phyloP scores from a whole-genome alignment of 805 yeast species.

The Candida quercuum region DNA sequence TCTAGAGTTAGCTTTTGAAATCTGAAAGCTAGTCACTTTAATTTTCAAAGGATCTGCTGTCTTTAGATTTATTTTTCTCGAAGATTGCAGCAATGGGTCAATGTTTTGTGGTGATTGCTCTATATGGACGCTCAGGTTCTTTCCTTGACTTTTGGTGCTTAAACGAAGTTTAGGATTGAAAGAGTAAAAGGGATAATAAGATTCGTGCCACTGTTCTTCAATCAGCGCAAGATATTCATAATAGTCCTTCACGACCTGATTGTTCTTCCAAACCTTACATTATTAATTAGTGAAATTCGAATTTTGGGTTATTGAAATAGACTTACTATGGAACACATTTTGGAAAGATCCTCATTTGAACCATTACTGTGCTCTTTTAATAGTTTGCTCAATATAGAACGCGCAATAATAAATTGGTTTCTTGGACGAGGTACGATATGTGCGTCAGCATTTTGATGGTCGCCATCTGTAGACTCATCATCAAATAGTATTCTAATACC shows the following conservation, averaged over 20 bases:
- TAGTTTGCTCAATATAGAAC: slow-evolving; percentile 11
- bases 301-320: no score
- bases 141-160: background rate
- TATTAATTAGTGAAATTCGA: no score
- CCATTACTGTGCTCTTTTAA: slow-evolving; percentile 1
- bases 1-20: no score
- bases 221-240: slow-evolving; percentile 10
- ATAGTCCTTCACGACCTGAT: slow-evolving; percentile 4
- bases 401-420: slow-evolving; percentile 17
- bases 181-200: slow-evolving; percentile 10
- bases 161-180: slow-evolving; percentile 8
- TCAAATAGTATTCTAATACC: no score
- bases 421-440: slow-evolving; percentile 9
- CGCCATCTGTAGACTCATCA: no score
- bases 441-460: no score
- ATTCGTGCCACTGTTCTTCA: slow-evolving; percentile 15
- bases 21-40: no score
- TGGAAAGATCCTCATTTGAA: slow-evolving; percentile 8
- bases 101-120: background rate
- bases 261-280: background rate
- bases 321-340: slow-evolving; percentile 13
- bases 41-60: no score
- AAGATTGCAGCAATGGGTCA: no score
- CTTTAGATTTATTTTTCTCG: no score
- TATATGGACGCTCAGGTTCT: no score